phyloP scores from a whole-genome alignment of 2,329 filamentous ascomycete species.

The Annulohypoxylon truncatum region DNA sequence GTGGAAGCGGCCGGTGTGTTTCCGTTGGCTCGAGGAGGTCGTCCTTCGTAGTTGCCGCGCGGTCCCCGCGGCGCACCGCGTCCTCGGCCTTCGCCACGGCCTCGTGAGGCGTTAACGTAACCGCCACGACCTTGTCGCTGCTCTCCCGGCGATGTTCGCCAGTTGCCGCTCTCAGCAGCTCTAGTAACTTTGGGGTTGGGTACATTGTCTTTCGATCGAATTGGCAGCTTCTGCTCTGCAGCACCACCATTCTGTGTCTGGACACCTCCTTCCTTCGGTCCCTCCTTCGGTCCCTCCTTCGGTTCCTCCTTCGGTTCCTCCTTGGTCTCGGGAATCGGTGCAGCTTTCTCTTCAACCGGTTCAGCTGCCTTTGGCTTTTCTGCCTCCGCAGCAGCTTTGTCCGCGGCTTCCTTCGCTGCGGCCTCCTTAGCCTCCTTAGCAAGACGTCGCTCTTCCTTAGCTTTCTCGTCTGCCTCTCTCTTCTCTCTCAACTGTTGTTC shows the following conservation, averaged over 20 bases:
- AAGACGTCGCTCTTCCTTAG: constrained; percentile 76
- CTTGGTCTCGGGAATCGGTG: constrained; percentile 45
- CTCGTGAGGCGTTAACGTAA: constrained; percentile 50
- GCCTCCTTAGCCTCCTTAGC: constrained; percentile 67
- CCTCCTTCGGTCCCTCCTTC: constrained; percentile 46
- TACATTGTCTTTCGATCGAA: constrained; percentile 57
- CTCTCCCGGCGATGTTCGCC: constrained; percentile 66
- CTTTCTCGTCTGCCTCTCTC: constrained; percentile 88
- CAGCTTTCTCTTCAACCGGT: constrained; percentile 47
- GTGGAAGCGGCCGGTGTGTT: constrained; percentile 49
- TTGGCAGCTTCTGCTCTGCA: constrained; percentile 62
- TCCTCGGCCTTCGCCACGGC: constrained; percentile 52
- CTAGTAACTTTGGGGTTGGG: constrained; percentile 65
- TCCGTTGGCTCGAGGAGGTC: constrained; percentile 63
- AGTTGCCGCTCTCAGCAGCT: constrained; percentile 69
- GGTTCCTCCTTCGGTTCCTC: constrained; percentile 48
- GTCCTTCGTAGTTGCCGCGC: constrained; percentile 60
- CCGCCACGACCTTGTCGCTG: constrained; percentile 53
- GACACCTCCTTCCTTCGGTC: constrained; percentile 44
- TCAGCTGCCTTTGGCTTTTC: constrained; percentile 49
- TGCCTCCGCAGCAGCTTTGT: constrained; percentile 35
- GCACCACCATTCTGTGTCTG: constrained; percentile 49
- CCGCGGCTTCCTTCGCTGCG: constrained; percentile 65
- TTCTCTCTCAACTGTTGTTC: constrained; percentile 80
- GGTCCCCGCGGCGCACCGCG: constrained; percentile 57